Base-by-base conservation (phyloP, 2,329 filamentous ascomycete genomes). In the Fusarium burgessii region DNA sequence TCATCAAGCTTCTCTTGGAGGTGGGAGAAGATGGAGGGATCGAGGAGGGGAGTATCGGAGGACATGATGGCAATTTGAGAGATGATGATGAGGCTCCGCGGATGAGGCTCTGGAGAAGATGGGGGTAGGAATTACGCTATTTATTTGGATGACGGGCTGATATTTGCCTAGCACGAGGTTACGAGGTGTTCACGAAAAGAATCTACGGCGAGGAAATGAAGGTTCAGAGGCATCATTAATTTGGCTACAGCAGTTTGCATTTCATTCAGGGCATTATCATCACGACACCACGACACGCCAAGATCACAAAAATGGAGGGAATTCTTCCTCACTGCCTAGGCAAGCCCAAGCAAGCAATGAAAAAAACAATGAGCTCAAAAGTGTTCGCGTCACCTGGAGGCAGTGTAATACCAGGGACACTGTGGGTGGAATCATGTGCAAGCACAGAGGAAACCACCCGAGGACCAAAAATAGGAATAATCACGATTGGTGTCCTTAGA, bases 1-100 rank as follows among this genome's bases (percentile, higher is more conserved):
- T 97, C 92, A 75, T 98, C 96, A 76, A 98, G 93, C 81, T 95
- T 95, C 64, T 88, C 85, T 82, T 98, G 95, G 68, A 99, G 90
- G 75, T 92, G 88, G 78, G 94, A 90, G 82, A 98, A 98, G 80
- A 98, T 93, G 72, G 88, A 87, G 66, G 93, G 91, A 80, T 97
- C 91, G 77, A 96, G 80, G 33, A 84, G 81, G 50, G 75, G 75
- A 12, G 78, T 77, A 14, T 78, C 76, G 51, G 76, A 68, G 60
- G 79, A 74, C 80, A 81, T 82, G 63, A 49, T 73, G 66, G 45
- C 20, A 49, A 49, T 36, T 60, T 41, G 14, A 55, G 42, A 55
- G 55, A 51, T 58, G 35, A 32, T 43, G 46, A 27, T 73, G 70
- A 73, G 66, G 66, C 66, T 72, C 70, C 71, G 70, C 62, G 29